A percentile compares a stretch with the other conserved stretches of the same genome.
phyloP scores from a whole-genome alignment of 192 early-diverging fungal species.

The Podila verticillata region DNA sequence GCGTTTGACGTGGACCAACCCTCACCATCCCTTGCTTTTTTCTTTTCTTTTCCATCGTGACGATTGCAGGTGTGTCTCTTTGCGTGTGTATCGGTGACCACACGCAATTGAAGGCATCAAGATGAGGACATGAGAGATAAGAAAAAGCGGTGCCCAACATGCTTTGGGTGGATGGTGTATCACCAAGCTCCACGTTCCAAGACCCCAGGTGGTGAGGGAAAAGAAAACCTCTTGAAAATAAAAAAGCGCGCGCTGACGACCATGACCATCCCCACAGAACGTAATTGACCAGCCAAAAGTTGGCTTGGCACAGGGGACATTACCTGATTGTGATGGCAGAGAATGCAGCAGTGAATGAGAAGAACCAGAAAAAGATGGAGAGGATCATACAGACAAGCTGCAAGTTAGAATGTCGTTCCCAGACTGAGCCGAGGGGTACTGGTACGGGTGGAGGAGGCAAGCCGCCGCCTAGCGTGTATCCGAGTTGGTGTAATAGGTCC shows the following conservation, averaged over 20 bases:
- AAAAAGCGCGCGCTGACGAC: too few species aligned
- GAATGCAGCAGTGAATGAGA: slow-evolving; percentile 40
- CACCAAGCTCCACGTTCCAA: too few species aligned
- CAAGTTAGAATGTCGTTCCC: slow-evolving; percentile 44
- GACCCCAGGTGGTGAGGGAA: too few species aligned
- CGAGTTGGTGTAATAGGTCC: slow-evolving; percentile 3
- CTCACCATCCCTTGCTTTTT: neutral
- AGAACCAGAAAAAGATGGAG: slow-evolving; percentile 49
- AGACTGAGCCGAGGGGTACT: slow-evolving; percentile 22
- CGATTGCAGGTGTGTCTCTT: neutral
- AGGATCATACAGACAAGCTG: slow-evolving; percentile 53
- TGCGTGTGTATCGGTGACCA: too few species aligned
- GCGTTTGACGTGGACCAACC: too few species aligned
- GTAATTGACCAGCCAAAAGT: neutral
- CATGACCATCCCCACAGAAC: too few species aligned
- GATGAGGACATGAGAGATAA: neutral
- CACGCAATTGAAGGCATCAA: too few species aligned
- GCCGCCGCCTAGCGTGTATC: neutral
- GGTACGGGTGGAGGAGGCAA: neutral
- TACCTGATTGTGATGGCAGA: slow-evolving; percentile 48
- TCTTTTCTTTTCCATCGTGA: neutral
- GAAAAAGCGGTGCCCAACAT: too few species aligned
- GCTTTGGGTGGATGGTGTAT: too few species aligned
- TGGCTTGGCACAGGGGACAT: neutral
- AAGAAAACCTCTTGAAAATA: too few species aligned